Base-by-base conservation (phyloP, 2,329 filamentous ascomycete genomes). In the Nigrospora sphaerica region DNA sequence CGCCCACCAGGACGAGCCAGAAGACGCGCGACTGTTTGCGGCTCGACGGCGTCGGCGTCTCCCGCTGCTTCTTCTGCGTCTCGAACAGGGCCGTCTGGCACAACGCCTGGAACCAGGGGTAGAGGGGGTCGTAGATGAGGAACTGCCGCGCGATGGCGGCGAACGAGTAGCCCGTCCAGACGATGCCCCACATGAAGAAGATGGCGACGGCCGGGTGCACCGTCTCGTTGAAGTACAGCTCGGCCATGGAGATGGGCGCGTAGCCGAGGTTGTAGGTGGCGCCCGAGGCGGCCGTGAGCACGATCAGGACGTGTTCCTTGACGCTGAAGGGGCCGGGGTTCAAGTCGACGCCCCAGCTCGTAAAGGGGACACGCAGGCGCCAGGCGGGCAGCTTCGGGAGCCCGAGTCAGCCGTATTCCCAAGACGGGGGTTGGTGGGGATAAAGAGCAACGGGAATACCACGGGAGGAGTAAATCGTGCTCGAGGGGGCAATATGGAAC, bases 111-210 rank as follows among this genome's bases (percentile, higher is more conserved):
- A 67, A 75, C 74, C 75, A 78, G 4, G 73, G 68, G 48, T 76
- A 79, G 39, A 75, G 68, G 0, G 78, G 77, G 49, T 82, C 78
- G 52, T 79, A 79, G 16, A 82, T 64, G 11, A 81, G 59, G 19
- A 81, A 70, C 48, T 80, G 73, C 3, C 77, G 67, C 7, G 77
- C 77, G 42, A 81, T 65, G 1, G 77, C 77, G 3, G 78, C 78
- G 55, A 77, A 80, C 0, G 74, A 74, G 52, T 81, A 82, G 12
- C 78, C 78, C 0, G 72, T 74, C 64, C 73, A 79, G 1, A 79
- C 75, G 32, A 78, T 78, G 1, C 72, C 66, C 65, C 72, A 71
- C 77, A 82, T 82, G 62, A 82, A 82, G 57, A 79, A 76, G 32
- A 80, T 71, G 1, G 71, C 73, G 7, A 79, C 73, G 0, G 69